Evolutionary conservation across 2,329 filamentous ascomycete species (phyloP).

Genomic region (Trichoderma semiorbis): DNA sequence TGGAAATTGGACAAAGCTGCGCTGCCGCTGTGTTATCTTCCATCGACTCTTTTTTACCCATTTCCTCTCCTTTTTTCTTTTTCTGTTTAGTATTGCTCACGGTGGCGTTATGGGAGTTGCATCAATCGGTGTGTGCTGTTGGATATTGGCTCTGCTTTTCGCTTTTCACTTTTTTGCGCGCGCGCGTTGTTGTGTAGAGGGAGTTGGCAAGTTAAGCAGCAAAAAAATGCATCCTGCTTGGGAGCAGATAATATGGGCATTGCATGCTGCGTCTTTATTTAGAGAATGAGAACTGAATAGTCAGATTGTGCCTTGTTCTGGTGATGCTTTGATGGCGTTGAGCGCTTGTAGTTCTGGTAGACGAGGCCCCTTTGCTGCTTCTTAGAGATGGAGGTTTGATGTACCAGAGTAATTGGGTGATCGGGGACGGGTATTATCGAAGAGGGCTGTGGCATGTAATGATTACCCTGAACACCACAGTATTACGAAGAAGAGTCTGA

Average conservation of each 20-base stretch:
- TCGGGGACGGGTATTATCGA: background rate
- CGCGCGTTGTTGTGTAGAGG: background rate
- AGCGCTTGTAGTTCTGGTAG: background rate
- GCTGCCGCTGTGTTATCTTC: background rate
- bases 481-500: background rate
- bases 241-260: background rate
- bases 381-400: background rate
- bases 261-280: background rate
- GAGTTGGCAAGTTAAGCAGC: background rate
- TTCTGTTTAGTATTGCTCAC: background rate
- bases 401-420: background rate
- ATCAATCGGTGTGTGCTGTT: background rate
- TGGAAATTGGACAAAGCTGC: background rate
- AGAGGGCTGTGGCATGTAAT: background rate
- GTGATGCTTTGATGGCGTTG: background rate
- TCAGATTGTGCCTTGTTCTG: background rate
- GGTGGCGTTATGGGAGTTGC: constrained; percentile 1
- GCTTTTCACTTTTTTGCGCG: background rate
- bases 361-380: rapidly evolving
- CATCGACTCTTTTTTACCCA: background rate
- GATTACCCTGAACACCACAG: background rate
- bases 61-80: background rate
- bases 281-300: background rate
- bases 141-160: background rate
- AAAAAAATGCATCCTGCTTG: background rate